phyloP scores from a whole-genome alignment of 2,329 filamentous ascomycete genomes.

The Lachnellula arida region DNA sequence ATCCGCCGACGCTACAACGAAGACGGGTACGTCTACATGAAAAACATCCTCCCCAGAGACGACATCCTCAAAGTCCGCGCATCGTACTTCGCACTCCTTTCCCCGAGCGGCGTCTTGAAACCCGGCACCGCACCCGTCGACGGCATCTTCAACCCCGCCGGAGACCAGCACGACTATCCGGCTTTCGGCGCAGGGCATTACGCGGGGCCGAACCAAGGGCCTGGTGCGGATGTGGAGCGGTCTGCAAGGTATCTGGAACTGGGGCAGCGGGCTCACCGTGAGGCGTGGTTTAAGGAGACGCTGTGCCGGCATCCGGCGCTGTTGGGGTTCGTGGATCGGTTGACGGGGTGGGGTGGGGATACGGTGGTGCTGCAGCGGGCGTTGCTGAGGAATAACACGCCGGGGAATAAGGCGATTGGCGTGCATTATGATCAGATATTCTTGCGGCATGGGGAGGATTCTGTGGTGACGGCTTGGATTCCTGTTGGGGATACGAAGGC shows the following conservation, averaged over 20 bases:
- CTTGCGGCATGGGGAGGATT: constrained; percentile 43
- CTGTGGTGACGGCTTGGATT: constrained; percentile 47
- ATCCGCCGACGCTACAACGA: constrained; percentile 42
- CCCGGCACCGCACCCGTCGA: constrained; percentile 46
- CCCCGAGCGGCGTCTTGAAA: constrained; percentile 52
- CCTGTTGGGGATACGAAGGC: constrained; percentile 47
- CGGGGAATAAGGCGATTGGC: constrained; percentile 45
- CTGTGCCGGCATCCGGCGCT: constrained; percentile 46
- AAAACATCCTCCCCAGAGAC: constrained; percentile 46
- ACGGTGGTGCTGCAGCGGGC: constrained; percentile 49
- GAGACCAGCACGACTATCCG: constrained; percentile 37
- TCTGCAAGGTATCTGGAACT: constrained; percentile 40
- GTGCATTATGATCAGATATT: constrained; percentile 53
- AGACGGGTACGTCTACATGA: constrained; percentile 53
- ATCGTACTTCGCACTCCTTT: constrained; percentile 49
- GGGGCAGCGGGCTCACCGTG: constrained; percentile 49
- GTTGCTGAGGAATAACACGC: constrained; percentile 45
- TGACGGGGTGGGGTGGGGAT: constrained; percentile 51
- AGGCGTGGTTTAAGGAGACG: constrained; percentile 48
- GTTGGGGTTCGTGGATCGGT: constrained; percentile 43
- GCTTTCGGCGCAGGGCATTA: constrained; percentile 49
- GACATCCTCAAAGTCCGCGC: constrained; percentile 49
- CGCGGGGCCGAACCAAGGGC: constrained; percentile 38
- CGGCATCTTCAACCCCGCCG: constrained; percentile 47
- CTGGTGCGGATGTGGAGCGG: constrained; percentile 31